A percentile compares a stretch with the other conserved stretches of the same genome.
Conservation (phyloP, 208 protist species). For the Acanthamoeba castellanii region DNA sequence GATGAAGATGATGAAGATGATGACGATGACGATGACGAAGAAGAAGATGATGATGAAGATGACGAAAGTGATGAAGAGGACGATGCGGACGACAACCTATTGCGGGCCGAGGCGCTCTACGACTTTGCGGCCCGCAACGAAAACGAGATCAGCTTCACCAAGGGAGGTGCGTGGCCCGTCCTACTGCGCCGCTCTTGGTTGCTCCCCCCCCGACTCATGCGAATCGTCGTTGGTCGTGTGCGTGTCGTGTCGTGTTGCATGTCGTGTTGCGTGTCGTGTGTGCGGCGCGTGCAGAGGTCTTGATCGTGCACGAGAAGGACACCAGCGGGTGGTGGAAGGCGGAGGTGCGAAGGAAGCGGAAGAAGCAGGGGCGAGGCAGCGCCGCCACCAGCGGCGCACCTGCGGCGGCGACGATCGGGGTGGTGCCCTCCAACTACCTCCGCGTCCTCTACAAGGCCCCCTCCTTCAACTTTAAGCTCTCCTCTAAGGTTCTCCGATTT, state of each 20-base stretch:
- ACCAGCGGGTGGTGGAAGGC: slow-evolving; percentile 56
- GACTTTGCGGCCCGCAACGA: slow-evolving; percentile 44
- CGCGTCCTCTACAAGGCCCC: background rate
- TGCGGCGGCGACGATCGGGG: background rate
- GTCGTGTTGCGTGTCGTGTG: background rate
- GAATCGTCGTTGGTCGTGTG: too few species aligned
- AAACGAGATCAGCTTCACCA: slow-evolving; percentile 30
- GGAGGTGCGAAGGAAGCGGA: background rate
- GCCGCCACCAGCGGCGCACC: background rate
- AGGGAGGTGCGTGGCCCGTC: background rate
- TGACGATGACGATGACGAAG: background rate
- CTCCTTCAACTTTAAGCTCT: slow-evolving; percentile 52
- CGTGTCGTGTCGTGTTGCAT: too few species aligned
- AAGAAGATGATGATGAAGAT: background rate
- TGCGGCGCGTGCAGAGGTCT: background rate
- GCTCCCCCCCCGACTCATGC: too few species aligned
- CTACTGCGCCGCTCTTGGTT: too few species aligned
- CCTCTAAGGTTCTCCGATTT: background rate
- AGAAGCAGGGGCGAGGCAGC: background rate
- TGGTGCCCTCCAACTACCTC: slow-evolving; percentile 45
- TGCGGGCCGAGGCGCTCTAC: slow-evolving; percentile 15
- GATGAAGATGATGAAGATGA: background rate
- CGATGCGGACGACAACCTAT: background rate
- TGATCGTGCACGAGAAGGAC: slow-evolving; percentile 29
- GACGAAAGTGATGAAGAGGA: slow-evolving; percentile 26